Evolutionary conservation across 495 filamentous ascomycete genomes (phyloP), one percentile per base, ranked within the genome.

Genomic region (Chaetomium cochliodes): DNA sequence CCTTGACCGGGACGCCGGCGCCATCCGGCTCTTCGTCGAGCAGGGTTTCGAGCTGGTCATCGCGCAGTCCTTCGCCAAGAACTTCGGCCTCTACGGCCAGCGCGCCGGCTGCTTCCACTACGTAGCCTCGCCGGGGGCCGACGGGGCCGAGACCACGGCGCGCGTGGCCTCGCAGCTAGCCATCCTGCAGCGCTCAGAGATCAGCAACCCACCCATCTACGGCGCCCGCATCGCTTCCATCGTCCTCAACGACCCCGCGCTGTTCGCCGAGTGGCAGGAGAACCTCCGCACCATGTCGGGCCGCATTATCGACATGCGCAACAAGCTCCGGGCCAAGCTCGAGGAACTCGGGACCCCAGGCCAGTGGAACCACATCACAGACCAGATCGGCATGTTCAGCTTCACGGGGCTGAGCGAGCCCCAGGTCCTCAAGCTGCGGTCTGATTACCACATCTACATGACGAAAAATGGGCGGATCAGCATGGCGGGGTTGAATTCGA

Each of bases 371-470:
- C 94, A 99, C 77, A 96, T 99, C 74, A 96, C 92, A 11, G 89
- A 94, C 66, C 94, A 99, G 84, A 99, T 99, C 76, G 94, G 94
- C 71, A 99, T 99, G 94, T 99, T 99, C 79, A 93, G 89, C 73
- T 99, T 96, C 75, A 99, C 94, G 2, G 94, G 94, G 0, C 74
- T 99, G 76, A 87, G 74, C 1, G 93, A 97, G 82, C 72, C 82
- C 56, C 94, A 99, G 77, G 94, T 96, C n/a, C 70, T 85, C 76
- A 85, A 87, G 76, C 73, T 99, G 65, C 82, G 91, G 58, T 84
- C 88, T 54, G 88, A 93, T 67, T 88, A 81, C 70, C 96, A 98
- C 73, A 83, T 99, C 44, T 99, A 99, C 76, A 96, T 98, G 91
- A 97, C 96, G 30, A 98, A 97, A 86, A 99, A 99, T 71, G 94